Percentiles rank a stretch among this genome's conserved stretches.
Evolutionary conservation across 108 stramenopile genomes (phyloP).

Genomic region (Cyclotella choctawhatcheeana): DNA sequence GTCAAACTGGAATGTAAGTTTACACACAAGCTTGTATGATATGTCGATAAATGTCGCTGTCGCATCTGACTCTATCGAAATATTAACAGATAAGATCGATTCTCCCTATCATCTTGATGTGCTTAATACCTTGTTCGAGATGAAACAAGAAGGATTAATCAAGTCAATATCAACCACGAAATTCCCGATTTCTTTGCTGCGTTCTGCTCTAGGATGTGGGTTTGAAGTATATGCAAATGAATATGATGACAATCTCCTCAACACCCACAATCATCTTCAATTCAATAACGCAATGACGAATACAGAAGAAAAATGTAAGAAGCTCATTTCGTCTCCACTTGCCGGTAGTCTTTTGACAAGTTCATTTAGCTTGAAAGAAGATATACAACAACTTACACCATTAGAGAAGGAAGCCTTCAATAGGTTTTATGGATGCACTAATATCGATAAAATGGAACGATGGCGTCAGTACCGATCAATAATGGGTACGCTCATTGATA

Average conservation of each 20-base stretch:
- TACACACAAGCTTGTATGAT: background rate
- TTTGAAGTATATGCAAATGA: conserved; percentile 60
- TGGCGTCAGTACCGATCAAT: conserved; percentile 29
- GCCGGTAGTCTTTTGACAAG: conserved; percentile 66
- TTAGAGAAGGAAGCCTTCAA: background rate
- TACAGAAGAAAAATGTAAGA: conserved; percentile 9
- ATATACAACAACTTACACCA: conserved; percentile 11
- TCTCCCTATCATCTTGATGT: conserved; percentile 70
- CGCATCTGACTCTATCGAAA: background rate
- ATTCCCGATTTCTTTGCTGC: conserved; percentile 46
- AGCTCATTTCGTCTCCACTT: conserved; percentile 49
- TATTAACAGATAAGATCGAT: conserved; percentile 12
- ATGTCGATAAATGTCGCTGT: background rate
- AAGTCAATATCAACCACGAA: conserved; percentile 56
- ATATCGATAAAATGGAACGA: conserved; percentile 2
- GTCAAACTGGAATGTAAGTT: conserved; percentile 45
- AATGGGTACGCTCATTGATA: conserved; percentile 42
- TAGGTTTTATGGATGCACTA: background rate
- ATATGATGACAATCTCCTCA: conserved; percentile 55
- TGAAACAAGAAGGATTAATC: conserved; percentile 74
- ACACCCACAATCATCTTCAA: conserved; percentile 35
- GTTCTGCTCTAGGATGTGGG: conserved; percentile 41
- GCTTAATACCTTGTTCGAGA: conserved; percentile 59
- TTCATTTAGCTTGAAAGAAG: conserved; percentile 7
- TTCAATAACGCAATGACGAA: conserved; percentile 7